Percentiles rank a stretch among this genome's conserved stretches.
Evolutionary conservation across 2,329 filamentous ascomycete species (phyloP).

Genomic region (Neonectria ditissima): DNA sequence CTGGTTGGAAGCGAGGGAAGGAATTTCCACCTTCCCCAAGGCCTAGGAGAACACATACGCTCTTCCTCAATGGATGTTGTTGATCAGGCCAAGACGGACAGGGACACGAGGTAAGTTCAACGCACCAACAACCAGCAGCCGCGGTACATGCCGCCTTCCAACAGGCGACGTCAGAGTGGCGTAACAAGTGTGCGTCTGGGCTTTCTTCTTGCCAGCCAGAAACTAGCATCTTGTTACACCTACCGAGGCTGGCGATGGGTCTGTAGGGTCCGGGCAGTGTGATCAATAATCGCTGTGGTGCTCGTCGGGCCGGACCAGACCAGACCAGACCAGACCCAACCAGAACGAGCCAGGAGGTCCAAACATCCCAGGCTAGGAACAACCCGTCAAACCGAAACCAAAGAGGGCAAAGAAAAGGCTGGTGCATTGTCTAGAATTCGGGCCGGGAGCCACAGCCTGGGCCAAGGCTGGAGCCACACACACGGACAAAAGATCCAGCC

Average conservation of each 20-base stretch:
- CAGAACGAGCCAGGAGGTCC: neutral
- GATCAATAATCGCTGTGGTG: neutral
- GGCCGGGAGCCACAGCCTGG: neutral
- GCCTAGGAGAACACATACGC: neutral
- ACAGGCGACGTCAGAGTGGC: conserved; percentile 9
- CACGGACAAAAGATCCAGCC: neutral
- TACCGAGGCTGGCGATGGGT: neutral
- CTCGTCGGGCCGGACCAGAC: neutral
- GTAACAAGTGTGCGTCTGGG: conserved; percentile 7
- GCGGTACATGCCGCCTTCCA: conserved; percentile 8
- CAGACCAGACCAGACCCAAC: conserved; percentile 1
- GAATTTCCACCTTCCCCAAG: no score
- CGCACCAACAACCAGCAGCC: conserved; percentile 3
- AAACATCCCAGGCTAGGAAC: neutral
- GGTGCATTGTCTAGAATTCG: neutral
- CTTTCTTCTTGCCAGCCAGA: conserved; percentile 10
- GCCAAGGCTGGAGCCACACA: neutral
- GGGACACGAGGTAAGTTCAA: neutral
- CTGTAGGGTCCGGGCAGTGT: neutral
- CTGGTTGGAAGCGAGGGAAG: neutral
- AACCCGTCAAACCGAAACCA: neutral
- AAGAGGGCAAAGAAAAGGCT: neutral
- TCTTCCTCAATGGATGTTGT: neutral
- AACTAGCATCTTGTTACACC: neutral
- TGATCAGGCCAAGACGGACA: neutral